Evolutionary conservation across 148 eudicot genomes (phyloP).

Genomic region (Agrostemma githago): DNA sequence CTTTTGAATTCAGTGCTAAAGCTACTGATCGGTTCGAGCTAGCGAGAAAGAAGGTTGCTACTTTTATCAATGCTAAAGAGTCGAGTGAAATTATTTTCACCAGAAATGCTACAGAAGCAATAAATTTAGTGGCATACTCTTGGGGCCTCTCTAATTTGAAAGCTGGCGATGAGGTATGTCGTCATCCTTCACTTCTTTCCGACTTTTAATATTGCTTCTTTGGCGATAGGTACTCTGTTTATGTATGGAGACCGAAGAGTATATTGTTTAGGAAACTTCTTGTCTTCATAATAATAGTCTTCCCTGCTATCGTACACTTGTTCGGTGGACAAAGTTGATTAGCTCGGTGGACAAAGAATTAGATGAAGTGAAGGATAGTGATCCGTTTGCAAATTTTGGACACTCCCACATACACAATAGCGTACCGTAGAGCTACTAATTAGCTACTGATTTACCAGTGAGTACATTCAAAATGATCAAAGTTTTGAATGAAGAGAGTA

Average conservation of each 20-base stretch:
- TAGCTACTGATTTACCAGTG: neutral
- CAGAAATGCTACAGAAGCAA: constrained; percentile 95
- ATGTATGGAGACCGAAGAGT: neutral
- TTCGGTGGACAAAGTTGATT: too few relatives aligned
- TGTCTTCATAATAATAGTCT: neutral
- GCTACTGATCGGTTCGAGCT: constrained; percentile 91
- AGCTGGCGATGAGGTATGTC: constrained; percentile 74
- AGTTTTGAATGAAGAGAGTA: neutral
- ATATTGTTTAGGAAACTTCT: neutral
- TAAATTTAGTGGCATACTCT: constrained; percentile 84
- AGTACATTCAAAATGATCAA: neutral
- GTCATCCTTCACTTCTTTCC: neutral
- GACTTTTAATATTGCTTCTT: too few relatives aligned
- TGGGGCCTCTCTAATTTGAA: constrained; percentile 84
- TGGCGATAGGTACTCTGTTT: neutral
- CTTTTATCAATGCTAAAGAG: constrained; percentile 75
- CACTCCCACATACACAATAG: too few relatives aligned
- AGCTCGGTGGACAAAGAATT: neutral
- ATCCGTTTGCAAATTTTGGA: neutral
- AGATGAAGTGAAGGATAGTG: neutral
- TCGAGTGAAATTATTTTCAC: constrained; percentile 80
- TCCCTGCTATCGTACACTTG: neutral
- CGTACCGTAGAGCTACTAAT: too few relatives aligned
- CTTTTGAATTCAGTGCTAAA: constrained; percentile 52
- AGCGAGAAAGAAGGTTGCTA: constrained; percentile 83